Evolutionary conservation across 768 basidiomycete species (phyloP).

Genomic region (Candolleomyces aberdarensis): DNA sequence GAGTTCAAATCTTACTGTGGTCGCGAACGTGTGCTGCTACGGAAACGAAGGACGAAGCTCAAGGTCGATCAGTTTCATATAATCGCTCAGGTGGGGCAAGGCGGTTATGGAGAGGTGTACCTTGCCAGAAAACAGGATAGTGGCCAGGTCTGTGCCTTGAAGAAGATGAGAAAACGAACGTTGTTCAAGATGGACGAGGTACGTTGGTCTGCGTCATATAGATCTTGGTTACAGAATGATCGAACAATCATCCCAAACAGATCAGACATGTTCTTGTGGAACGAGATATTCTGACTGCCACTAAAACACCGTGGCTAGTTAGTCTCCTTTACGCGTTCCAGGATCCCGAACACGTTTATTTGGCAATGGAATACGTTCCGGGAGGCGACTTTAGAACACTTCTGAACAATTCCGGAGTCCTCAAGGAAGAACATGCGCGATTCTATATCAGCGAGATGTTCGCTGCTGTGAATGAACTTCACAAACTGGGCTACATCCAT

Average conservation of each 20-base stretch:
- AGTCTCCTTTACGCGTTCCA: slow-evolving; percentile 95
- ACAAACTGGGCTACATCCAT: slow-evolving; percentile 97
- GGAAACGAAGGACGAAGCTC: slow-evolving; percentile 89
- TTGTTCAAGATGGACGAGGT: slow-evolving; percentile 99
- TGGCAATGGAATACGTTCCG: slow-evolving; percentile 99
- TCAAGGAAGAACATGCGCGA: slow-evolving; percentile 95
- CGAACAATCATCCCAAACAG: slow-evolving; percentile 32
- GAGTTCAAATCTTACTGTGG: slow-evolving; percentile 95
- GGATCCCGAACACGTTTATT: slow-evolving; percentile 85
- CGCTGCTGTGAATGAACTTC: slow-evolving; percentile 86
- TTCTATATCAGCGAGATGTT: slow-evolving; percentile 99
- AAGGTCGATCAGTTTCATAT: slow-evolving; percentile 96
- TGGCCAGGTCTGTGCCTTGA: slow-evolving; percentile 93
- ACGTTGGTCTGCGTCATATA: slow-evolving; percentile 7
- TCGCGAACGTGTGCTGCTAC: slow-evolving; percentile 88
- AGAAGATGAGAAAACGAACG: slow-evolving; percentile 95
- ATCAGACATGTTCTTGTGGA: slow-evolving; percentile 98
- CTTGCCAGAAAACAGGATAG: slow-evolving; percentile 94
- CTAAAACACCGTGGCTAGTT: slow-evolving; percentile 97
- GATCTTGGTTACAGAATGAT: background rate
- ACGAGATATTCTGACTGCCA: slow-evolving; percentile 95
- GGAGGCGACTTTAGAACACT: slow-evolving; percentile 98
- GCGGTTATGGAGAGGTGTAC: slow-evolving; percentile 97
- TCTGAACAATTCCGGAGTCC: slow-evolving; percentile 94
- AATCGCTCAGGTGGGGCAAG: slow-evolving; percentile 98